Percentiles rank a stretch among this genome's conserved stretches.
phyloP scores from a whole-genome alignment of 2,329 filamentous ascomycete species.

The Xylariaceae sp. region DNA sequence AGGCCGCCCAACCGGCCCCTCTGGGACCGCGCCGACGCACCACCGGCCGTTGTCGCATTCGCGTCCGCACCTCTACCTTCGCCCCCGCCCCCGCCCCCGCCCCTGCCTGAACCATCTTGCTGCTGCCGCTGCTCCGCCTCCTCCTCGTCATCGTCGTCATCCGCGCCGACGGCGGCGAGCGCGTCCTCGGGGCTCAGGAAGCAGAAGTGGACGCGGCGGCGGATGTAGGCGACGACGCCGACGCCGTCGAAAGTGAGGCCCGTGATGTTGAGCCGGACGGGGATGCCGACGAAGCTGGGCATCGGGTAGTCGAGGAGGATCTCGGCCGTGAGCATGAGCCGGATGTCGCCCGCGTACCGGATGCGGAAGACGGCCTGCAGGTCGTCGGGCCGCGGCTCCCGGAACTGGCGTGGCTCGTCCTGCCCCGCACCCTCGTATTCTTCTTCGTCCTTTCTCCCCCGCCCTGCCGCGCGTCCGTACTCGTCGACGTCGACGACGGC shows the following conservation, averaged over 20 bases:
- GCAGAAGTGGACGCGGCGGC: slow-evolving; percentile 87
- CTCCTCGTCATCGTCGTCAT: slow-evolving; percentile 40
- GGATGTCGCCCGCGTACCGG: slow-evolving; percentile 84
- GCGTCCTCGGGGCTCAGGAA: slow-evolving; percentile 94
- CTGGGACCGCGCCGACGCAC: slow-evolving; percentile 27
- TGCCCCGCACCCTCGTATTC: slow-evolving; percentile 33
- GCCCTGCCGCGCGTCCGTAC: slow-evolving; percentile 34
- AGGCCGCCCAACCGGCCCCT: slow-evolving; percentile 66
- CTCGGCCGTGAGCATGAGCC: slow-evolving; percentile 87
- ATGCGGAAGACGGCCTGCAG: slow-evolving; percentile 92
- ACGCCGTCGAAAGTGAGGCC: slow-evolving; percentile 94
- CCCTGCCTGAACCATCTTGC: slow-evolving; percentile 13
- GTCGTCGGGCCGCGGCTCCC: slow-evolving; percentile 80
- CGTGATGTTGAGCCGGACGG: slow-evolving; percentile 91
- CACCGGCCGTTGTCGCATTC: slow-evolving; percentile 8
- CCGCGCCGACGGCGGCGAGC: slow-evolving; percentile 65
- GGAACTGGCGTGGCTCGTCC: slow-evolving; percentile 54
- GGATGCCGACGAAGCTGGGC: slow-evolving; percentile 96
- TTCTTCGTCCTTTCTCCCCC: slow-evolving; percentile 29
- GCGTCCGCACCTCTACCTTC: slow-evolving; percentile 28
- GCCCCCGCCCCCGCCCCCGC: slow-evolving; percentile 26
- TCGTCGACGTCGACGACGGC: slow-evolving; percentile 40
- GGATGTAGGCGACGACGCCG: slow-evolving; percentile 87
- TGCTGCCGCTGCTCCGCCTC: too few relatives aligned
- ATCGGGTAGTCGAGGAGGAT: slow-evolving; percentile 97